phyloP scores from a whole-genome alignment of 2,329 filamentous ascomycete species.

The Clarireedia paspali region DNA sequence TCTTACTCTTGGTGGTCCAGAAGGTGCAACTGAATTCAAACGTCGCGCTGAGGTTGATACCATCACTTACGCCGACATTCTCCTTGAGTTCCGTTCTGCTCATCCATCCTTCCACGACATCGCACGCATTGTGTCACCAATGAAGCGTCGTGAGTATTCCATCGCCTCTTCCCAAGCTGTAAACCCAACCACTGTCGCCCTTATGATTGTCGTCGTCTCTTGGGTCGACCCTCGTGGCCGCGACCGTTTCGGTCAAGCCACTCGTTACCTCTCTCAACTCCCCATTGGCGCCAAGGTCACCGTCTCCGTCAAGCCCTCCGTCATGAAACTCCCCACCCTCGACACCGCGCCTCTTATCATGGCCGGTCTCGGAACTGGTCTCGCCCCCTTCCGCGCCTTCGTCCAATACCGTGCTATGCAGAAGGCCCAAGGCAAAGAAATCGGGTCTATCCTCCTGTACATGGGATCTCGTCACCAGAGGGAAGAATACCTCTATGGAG shows the following conservation, averaged over 20 bases:
- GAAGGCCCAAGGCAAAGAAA: conserved; percentile 92
- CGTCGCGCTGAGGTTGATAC: conserved; percentile 84
- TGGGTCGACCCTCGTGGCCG: conserved; percentile 88
- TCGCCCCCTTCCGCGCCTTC: conserved; percentile 98
- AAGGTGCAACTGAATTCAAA: conserved; percentile 88
- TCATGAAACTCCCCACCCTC: conserved; percentile 93
- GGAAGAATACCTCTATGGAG: conserved; percentile 97
- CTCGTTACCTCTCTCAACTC: conserved; percentile 76
- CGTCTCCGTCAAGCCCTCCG: conserved; percentile 92
- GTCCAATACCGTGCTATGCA: conserved; percentile 97
- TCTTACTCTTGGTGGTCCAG: conserved; percentile 64
- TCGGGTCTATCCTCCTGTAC: conserved; percentile 88
- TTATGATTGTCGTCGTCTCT: conserved; percentile 96
- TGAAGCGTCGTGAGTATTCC: conserved; percentile 98
- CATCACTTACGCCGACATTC: conserved; percentile 80
- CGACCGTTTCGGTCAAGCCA: conserved; percentile 87
- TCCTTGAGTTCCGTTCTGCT: conserved; percentile 84
- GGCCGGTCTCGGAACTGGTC: conserved; percentile 95
- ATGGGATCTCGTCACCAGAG: conserved; percentile 95
- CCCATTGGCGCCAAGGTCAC: conserved; percentile 71
- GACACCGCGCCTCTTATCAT: conserved; percentile 94
- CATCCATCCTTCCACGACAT: conserved; percentile 85
- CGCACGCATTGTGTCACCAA: conserved; percentile 74
- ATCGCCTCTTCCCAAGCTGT: conserved; percentile 97
- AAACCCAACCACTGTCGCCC: conserved; percentile 76